Base-by-base conservation (phyloP, 495 filamentous ascomycete species). In the Penicillium mononematosum region DNA sequence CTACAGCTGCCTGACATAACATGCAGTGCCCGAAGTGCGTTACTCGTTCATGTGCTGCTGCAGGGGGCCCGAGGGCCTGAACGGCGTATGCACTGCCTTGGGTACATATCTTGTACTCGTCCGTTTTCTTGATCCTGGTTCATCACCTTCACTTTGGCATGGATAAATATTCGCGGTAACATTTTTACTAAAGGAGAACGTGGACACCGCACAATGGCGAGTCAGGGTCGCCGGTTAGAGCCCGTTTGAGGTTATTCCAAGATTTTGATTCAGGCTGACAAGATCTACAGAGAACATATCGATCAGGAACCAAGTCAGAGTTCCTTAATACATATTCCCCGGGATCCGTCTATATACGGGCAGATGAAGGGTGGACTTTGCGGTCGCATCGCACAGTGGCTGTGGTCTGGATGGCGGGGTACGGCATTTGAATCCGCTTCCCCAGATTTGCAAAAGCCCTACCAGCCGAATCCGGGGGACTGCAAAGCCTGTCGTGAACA, bases 401-500 rank as follows among this genome's bases (percentile, higher is more conserved):
- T 69, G 12, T 62, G 58, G 60, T 47, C 66, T 24, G 39, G 55
- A 10, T 55, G 52, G 65, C 59, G 65, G 59, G 53, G 62, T 39
- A 27, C 47, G 22, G 43, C 58, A 4, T 62, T 51, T 31, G 44
- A 58, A n/a, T 29, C 25, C 14, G 19, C 47, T 20, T 50, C 31
- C 47, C 31, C 31, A 20, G 17, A 38, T 50, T 50, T 50, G 29
- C 29, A 17, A 29, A 46, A 48, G 36, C 42, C 56, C 22, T 45
- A 56, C 20, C 47, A 45, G 16, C 42, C 47, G 16, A 32, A 31
- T 57, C 45, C 44, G 12, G 50, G 20, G 25, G 58, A 59, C 43
- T 74, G 73, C 62, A 71, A 69, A 44, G 65, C 66, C 0, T 76
- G 74, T 58, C 68, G 69, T 11, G 59, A 68, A 14, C 61, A 63